These are phyloP conservation scores for Camellia japonica DNA, from an alignment of 148 eudicot genomes.

Conservation along the genomic window DNA sequence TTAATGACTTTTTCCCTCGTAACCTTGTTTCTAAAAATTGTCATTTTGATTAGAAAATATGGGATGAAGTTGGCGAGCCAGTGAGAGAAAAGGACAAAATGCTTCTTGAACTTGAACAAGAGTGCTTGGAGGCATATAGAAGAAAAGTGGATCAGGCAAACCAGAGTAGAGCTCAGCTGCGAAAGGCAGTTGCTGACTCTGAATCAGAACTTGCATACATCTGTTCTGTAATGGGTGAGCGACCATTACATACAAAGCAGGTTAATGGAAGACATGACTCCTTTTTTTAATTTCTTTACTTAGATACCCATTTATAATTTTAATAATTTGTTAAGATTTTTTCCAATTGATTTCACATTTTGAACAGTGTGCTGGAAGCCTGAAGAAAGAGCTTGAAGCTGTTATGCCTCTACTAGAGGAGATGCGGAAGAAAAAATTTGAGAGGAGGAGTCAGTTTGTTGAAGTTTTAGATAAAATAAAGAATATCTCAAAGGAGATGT, in stretches of 20 bases:
- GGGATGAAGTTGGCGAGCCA: conserved; percentile 88
- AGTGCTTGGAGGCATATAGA: conserved; percentile 72
- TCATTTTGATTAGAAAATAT: conserved; percentile 57
- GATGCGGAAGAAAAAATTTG: conserved; percentile 58
- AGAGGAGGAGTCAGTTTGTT: conserved; percentile 55
- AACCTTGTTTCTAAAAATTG: conserved; percentile 6
- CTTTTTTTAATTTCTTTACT: neutral
- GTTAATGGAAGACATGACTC: conserved; percentile 27
- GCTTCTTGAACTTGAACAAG: conserved; percentile 69
- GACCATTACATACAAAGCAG: conserved; percentile 47
- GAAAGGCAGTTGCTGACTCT: conserved; percentile 68
- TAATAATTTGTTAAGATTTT: neutral
- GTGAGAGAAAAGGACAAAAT: conserved; percentile 61
- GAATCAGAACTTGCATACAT: conserved; percentile 70
- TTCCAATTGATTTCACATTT: conserved; percentile 16
- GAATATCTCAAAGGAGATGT: conserved; percentile 55
- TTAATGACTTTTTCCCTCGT: neutral
- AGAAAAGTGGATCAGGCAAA: conserved; percentile 78
- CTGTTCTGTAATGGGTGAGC: conserved; percentile 61
- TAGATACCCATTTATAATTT: neutral
- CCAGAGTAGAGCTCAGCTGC: conserved; percentile 53
- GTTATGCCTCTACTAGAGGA: conserved; percentile 54
- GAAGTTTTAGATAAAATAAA: conserved; percentile 61
- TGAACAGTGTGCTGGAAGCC: conserved; percentile 45
- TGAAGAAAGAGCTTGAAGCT: conserved; percentile 62